Evolutionary conservation across 208 protist genomes (phyloP), one percentile per base, ranked within the genome.

Genomic region (Wallacemonas sp.): DNA sequence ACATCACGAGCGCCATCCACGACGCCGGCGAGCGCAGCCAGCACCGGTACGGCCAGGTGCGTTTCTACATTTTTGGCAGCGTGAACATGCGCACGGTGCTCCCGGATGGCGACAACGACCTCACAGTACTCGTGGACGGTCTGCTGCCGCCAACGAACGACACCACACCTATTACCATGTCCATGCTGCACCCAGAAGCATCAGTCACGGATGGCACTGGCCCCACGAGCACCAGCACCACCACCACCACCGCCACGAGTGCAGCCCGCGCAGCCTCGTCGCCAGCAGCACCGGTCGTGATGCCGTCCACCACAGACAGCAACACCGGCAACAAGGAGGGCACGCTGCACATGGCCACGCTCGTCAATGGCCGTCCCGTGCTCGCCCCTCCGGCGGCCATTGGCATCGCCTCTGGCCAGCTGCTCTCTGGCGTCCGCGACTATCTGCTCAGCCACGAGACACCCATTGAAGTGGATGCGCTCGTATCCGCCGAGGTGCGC

Each of bases 71-170:
- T 31, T 95, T 92, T 61, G 89, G 89, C 64, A 92, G 85, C 66
- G 86, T 95, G 25, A 82, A 88, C 67, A 89, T 90, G 79, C 82
- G 84, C 61, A 95, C 89, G 12, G 86, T 95, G 57, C 76, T 95
- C 59, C 89, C 89, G n/a, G 89, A 93, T 61, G 89, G 89, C 38
- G 89, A 95, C 82, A 95, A 93, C 45, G 89, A 95, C 50, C 67
- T 95, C 22, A 95, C 89, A 25, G 66, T 95, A 29, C 86, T 92
- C 69, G 74, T 95, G 18, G 82, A 92, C 50, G 86, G 89, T 2
- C 67, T 94, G 59, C 57, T 89, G 63, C 38, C 74, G 2, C 20
- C 42, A 32, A 48, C 38, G 32, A 54, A 38, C 14, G 52, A 59
- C 52, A 59, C 52, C 29, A 42, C 20, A 25, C 52, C 52, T 10